Evolutionary conservation across 2,329 filamentous ascomycete genomes (phyloP), one percentile per base, ranked within the genome.

Genomic region (Sporothrix brasiliensis): DNA sequence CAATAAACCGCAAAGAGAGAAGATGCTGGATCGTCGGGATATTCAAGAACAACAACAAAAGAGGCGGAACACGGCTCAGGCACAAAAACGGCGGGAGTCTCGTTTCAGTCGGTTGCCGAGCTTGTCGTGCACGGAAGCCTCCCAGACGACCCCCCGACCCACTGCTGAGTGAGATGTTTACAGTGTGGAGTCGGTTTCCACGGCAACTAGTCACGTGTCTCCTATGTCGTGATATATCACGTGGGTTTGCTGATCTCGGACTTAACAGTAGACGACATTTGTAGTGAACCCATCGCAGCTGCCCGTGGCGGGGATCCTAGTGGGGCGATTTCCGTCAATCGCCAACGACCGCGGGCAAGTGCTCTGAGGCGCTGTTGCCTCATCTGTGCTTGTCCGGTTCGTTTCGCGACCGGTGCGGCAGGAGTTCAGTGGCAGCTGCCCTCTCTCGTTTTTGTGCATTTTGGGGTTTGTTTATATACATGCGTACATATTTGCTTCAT

Each of bases 141-240:
- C 41, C 58, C 67, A 10, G 60, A 54, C 66, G 60, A 68, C 47
- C 16, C 13, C 19, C 49, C 44, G 61, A 50, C 61, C 61, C 63
- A 66, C 63, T 34, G 47, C 39, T 19, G 56, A 49, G 70, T 65
- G 70, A 70, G 49, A 65, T 72, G 70, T 72, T 72, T 72, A 72
- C 70, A 21, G 34, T 44, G 63, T 67, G 68, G 53, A 68, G 19
- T 30, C 5, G 9, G 70, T 72, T 72, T 34, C 63, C 70, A 69
- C 61, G 54, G 70, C 67, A 71, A 71, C 67, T 16, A 2, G n/a
- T 61, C 54, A 67, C 67, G 52, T 60, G 52, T 9, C 14, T 9
- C 7, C n/a, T 3, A 3, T 14, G 14, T 9, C 4, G 14, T 61
- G 56, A 47, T 1, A 3, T 27, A n/a, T 52, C 54, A 60, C 44